These are phyloP conservation scores for Wolfiporia cocos DNA, from an alignment of 1,284 basidiomycete genomes.

Conservation along the genomic window DNA sequence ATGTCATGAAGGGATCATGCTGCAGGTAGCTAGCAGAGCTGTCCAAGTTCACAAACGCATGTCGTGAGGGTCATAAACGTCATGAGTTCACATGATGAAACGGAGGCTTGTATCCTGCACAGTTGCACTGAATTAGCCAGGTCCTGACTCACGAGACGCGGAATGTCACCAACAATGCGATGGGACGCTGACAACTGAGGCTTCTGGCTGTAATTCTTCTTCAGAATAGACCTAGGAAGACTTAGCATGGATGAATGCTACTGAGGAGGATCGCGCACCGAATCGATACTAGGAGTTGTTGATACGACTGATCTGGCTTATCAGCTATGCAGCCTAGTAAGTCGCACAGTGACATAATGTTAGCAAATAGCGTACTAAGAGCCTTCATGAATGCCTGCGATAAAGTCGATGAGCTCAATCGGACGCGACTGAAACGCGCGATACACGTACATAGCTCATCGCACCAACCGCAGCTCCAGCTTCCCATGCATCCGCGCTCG, in stretches of 20 bases:
- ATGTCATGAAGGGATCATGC: too few relatives aligned
- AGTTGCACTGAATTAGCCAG: too few relatives aligned
- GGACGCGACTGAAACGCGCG: not conserved
- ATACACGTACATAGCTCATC: slow-evolving; percentile 65
- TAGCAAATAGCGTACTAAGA: slow-evolving; percentile 34
- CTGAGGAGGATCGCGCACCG: slow-evolving; percentile 33
- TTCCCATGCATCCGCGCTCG: slow-evolving; percentile 85
- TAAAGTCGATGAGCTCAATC: not conserved
- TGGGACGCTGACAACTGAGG: slow-evolving; percentile 76
- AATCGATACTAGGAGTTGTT: slow-evolving; percentile 64
- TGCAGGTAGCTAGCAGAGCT: too few relatives aligned
- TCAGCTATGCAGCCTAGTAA: slow-evolving; percentile 35
- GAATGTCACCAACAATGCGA: too few relatives aligned
- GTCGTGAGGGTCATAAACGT: too few relatives aligned
- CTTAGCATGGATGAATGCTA: not conserved
- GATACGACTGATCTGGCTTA: slow-evolving; percentile 69
- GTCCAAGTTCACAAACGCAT: too few relatives aligned
- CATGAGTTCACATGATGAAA: slow-evolving; percentile 28
- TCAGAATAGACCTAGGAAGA: slow-evolving; percentile 40
- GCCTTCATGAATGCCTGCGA: slow-evolving; percentile 63
- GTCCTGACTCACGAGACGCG: too few relatives aligned
- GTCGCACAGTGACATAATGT: slow-evolving; percentile 2
- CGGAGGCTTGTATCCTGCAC: slow-evolving; percentile 29
- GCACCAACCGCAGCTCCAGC: slow-evolving; percentile 82
- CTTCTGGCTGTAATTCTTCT: slow-evolving; percentile 69